Percentiles rank a stretch among this genome's conserved stretches.
Conservation (phyloP, 2,329 filamentous ascomycete species). For the Aspergillus caelatus region DNA sequence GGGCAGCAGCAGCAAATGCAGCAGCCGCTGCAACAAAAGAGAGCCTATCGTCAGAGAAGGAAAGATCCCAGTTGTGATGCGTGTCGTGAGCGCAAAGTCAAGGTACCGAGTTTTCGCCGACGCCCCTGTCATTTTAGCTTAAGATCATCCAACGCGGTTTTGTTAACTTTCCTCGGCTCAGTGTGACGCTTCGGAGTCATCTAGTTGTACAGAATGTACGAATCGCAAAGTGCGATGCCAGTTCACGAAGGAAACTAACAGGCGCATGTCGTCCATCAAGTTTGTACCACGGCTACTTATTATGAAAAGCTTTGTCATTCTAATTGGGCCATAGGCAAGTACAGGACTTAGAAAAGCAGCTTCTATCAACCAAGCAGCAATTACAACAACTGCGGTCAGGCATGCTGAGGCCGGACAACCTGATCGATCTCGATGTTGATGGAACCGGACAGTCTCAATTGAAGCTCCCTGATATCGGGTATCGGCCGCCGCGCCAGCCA, state of each 20-base stretch:
- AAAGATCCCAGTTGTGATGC: conserved; percentile 98
- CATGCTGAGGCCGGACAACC: conserved; percentile 54
- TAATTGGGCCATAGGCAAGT: conserved; percentile 64
- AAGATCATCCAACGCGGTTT: background rate
- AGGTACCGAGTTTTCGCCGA: conserved; percentile 44
- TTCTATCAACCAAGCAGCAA: conserved; percentile 77
- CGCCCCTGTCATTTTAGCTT: conserved; percentile 5
- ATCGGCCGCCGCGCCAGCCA: conserved; percentile 66
- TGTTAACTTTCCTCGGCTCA: conserved; percentile 29
- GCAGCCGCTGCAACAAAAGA: conserved; percentile 73
- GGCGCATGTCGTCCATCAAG: conserved; percentile 99
- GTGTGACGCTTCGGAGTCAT: conserved; percentile 95
- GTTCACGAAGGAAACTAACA: conserved; percentile 98
- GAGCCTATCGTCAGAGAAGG: conserved; percentile 89
- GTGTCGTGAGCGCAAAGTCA: conserved; percentile 79
- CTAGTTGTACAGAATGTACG: conserved; percentile 95
- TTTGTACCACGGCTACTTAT: conserved; percentile 40
- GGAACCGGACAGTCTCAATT: conserved; percentile 48
- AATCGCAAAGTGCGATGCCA: conserved; percentile 97
- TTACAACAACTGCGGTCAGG: conserved; percentile 73
- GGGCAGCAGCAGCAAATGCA: conserved; percentile 60
- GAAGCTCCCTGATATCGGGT: conserved; percentile 66
- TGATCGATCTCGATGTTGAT: conserved; percentile 47
- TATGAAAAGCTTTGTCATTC: conserved; percentile 13
- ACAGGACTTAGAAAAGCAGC: conserved; percentile 92